Evolutionary conservation across 352 stramenopile species (phyloP), one percentile per base, ranked within the genome.

Genomic region (Peronospora belbahrii): DNA sequence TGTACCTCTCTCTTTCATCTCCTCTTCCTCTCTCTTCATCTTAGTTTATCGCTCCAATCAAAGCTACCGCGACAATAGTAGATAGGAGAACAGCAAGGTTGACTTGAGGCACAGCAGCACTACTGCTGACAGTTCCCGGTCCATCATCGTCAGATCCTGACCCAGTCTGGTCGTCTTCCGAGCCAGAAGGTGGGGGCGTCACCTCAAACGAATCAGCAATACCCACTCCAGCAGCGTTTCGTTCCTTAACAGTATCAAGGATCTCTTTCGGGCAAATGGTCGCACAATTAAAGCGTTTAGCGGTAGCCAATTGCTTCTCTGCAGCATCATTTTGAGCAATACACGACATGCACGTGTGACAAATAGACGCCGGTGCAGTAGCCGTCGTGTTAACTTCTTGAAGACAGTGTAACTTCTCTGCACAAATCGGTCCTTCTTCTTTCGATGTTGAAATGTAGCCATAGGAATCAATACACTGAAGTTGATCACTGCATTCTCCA

Each of bases 301-400:
- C 63, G 20, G 45, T 61, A n/a, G 62, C 55, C 11, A 85, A 57
- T 49, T 77, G 51, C 32, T 73, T 65, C 41, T 67, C 59, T n/a
- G 65, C 62, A 6, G 60, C 65, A 49, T 84, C 71, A 56, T 87
- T 87, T 63, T 87, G 74, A 10, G 69, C 62, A 38, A 85, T 84
- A 60, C 78, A 89, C 49, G 73, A 86, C 56, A 79, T 77, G 56
- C 78, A 89, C 56, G 78, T 89, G 68, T 87, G 74, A 59, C 78
- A 89, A 38, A 88, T 85, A 40, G 74, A 61, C 2, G 70, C 73
- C 5, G 68, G 67, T 45, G 76, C 51, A 3, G 70, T 78, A 1
- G 70, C 78, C 10, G 57, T 73, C 27, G 78, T 80, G 62, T 87
- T 82, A 42, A 81, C 42, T 37, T 87, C 74, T 56, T 81, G 62